These are phyloP conservation scores for Macrocybe sp. DNA, from an alignment of 1,284 basidiomycete genomes.

Conservation along the genomic window DNA sequence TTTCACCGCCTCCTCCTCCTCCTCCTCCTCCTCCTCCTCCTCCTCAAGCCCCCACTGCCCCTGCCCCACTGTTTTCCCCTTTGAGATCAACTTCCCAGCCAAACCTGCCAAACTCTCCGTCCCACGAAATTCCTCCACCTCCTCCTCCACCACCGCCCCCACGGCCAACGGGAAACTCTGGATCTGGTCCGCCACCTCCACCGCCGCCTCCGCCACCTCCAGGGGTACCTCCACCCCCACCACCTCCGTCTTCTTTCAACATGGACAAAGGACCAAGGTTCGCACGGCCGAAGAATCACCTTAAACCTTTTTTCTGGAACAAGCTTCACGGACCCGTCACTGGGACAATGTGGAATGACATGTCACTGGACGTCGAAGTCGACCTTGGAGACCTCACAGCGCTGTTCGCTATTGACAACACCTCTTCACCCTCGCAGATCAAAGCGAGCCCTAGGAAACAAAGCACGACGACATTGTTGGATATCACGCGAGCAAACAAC, in stretches of 20 bases:
- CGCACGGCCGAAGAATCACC: slow-evolving; percentile 47
- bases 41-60: slow-evolving; percentile 12
- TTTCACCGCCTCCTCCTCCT: slow-evolving; percentile 18
- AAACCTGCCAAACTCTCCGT: too few species aligned
- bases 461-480: slow-evolving; percentile 65
- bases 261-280: slow-evolving; percentile 24
- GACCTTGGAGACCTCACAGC: slow-evolving; percentile 70
- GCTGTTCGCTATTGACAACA: slow-evolving; percentile 64
- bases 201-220: slow-evolving; percentile 21
- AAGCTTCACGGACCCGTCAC: slow-evolving; percentile 51
- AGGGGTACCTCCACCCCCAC: slow-evolving; percentile 29
- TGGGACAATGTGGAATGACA: slow-evolving; percentile 72
- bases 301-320: slow-evolving; percentile 91
- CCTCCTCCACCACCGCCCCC: slow-evolving; percentile 25
- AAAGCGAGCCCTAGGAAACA: slow-evolving; percentile 42
- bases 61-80: background rate
- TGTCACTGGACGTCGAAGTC: slow-evolving; percentile 38
- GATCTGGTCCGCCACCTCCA: slow-evolving; percentile 21
- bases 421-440: slow-evolving; percentile 38
- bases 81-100: too few species aligned
- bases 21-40: slow-evolving; percentile 21
- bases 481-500: slow-evolving; percentile 82
- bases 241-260: slow-evolving; percentile 32
- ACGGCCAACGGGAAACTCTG: slow-evolving; percentile 16
- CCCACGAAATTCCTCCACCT: slow-evolving; percentile 8